These are phyloP conservation scores for Phytophthora lateralis DNA, from an alignment of 352 stramenopile genomes.

Conservation along the genomic window DNA sequence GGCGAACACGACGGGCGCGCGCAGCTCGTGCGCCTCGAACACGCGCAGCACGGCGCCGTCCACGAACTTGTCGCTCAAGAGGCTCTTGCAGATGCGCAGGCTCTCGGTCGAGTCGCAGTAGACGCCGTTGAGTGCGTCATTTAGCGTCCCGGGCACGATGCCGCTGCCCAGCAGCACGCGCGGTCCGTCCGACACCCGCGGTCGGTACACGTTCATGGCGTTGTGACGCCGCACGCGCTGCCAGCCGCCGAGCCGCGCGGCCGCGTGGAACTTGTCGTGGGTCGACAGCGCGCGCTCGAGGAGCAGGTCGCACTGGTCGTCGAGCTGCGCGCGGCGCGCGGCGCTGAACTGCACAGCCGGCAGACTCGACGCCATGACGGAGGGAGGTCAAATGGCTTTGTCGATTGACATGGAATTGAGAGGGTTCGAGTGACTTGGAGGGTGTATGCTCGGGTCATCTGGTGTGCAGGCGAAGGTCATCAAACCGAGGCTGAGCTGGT, in stretches of 20 bases:
- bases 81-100: conserved; percentile 52
- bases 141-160: conserved; percentile 52
- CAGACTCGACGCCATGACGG: too few species aligned
- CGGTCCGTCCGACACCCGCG: conserved; percentile 11
- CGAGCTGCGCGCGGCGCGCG: conserved; percentile 44
- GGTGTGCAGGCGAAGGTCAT: conserved; percentile 1
- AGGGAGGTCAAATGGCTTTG: too few species aligned
- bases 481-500: not conserved
- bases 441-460: conserved; percentile 6
- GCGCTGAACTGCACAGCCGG: conserved; percentile 39
- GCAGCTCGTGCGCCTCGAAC: conserved; percentile 48
- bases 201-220: conserved; percentile 53
- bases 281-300: conserved; percentile 53
- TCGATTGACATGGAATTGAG: too few species aligned
- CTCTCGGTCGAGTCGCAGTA: conserved; percentile 64
- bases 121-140: conserved; percentile 54
- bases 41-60: conserved; percentile 60
- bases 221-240: conserved; percentile 54
- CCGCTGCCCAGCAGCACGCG: conserved; percentile 57
- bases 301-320: conserved; percentile 56
- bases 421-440: not conserved
- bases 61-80: conserved; percentile 57
- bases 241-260: conserved; percentile 41
- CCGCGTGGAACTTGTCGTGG: conserved; percentile 55
- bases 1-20: conserved; percentile 57